phyloP scores from a whole-genome alignment of 345 rosid genomes.

The Hibiscus tridactylites region DNA sequence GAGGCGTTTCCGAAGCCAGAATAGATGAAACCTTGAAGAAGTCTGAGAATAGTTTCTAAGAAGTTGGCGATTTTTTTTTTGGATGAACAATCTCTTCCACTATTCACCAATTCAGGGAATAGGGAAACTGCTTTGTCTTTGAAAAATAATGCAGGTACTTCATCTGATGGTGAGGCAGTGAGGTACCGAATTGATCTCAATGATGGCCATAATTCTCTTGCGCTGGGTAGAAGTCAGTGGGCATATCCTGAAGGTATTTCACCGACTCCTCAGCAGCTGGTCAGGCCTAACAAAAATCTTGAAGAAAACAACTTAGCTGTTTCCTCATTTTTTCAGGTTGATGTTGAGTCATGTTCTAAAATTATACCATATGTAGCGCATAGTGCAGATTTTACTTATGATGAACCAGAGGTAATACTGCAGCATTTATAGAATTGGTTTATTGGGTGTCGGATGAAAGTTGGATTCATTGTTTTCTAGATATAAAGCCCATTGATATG shows the following conservation, averaged over 20 bases:
- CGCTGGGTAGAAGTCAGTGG: constrained; percentile 12
- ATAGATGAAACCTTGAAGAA: constrained; percentile 17
- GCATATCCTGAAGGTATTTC: constrained; percentile 12
- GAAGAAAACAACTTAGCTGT: constrained; percentile 16
- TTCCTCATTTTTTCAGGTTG: constrained; percentile 20
- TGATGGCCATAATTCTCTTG: not conserved
- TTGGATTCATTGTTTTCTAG: too few species aligned
- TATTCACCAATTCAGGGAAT: constrained; percentile 18
- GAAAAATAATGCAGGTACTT: constrained; percentile 4
- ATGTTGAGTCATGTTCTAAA: constrained; percentile 39
- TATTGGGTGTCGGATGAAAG: too few species aligned
- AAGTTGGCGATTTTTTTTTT: constrained; percentile 20
- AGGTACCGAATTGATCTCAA: constrained; percentile 3
- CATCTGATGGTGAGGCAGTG: not conserved
- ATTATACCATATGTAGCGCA: constrained; percentile 20
- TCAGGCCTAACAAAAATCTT: constrained; percentile 18
- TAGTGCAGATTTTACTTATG: not conserved
- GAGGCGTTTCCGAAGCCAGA: constrained; percentile 19
- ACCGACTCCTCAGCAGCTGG: constrained; percentile 16
- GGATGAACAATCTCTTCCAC: constrained; percentile 20
- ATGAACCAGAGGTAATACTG: too few species aligned
- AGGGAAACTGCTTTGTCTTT: constrained; percentile 7
- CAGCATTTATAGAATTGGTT: too few species aligned
- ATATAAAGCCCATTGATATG: too few species aligned
- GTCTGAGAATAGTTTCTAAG: constrained; percentile 9